phyloP scores from a whole-genome alignment of 2,329 filamentous ascomycete genomes.

The Plenodomus tracheiphilus region DNA sequence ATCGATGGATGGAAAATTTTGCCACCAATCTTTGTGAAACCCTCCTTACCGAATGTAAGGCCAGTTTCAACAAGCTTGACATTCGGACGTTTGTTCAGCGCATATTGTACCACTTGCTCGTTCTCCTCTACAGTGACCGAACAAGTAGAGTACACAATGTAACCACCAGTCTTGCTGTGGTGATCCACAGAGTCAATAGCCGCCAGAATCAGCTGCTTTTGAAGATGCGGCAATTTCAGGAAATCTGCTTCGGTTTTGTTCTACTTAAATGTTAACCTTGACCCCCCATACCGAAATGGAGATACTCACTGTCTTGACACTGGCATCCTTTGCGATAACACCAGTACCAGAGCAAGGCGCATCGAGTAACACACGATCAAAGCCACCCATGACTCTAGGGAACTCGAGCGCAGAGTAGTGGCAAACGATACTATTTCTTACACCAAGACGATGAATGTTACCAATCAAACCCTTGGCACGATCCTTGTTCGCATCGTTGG shows the following conservation, averaged over 20 bases:
- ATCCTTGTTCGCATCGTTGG: slow-evolving; percentile 93
- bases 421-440: slow-evolving; percentile 92
- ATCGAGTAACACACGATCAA: slow-evolving; percentile 91
- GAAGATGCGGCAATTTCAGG: slow-evolving; percentile 86
- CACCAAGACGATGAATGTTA: slow-evolving; percentile 89
- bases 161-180: slow-evolving; percentile 87
- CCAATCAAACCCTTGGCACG: slow-evolving; percentile 97
- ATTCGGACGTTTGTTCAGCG: slow-evolving; percentile 86
- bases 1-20: slow-evolving; percentile 89
- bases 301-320: slow-evolving; percentile 73
- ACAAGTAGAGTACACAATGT: slow-evolving; percentile 96
- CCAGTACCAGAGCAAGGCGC: slow-evolving; percentile 95
- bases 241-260: slow-evolving; percentile 98
- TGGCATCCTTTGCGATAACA: slow-evolving; percentile 95
- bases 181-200: slow-evolving; percentile 97
- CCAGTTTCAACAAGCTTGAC: slow-evolving; percentile 91
- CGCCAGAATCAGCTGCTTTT: slow-evolving; percentile 89
- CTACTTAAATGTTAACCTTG: slow-evolving; percentile 2
- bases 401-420: slow-evolving; percentile 95
- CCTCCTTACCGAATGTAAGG: slow-evolving; percentile 86
- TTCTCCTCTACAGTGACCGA: slow-evolving; percentile 93
- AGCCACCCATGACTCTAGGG: slow-evolving; percentile 91
- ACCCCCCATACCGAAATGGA: neutral
- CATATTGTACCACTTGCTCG: slow-evolving; percentile 92
- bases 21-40: slow-evolving; percentile 87